A percentile compares a stretch with the other conserved stretches of the same genome.
Conservation (phyloP, 73 alveolate genomes). For the Uronychia binucleata region DNA sequence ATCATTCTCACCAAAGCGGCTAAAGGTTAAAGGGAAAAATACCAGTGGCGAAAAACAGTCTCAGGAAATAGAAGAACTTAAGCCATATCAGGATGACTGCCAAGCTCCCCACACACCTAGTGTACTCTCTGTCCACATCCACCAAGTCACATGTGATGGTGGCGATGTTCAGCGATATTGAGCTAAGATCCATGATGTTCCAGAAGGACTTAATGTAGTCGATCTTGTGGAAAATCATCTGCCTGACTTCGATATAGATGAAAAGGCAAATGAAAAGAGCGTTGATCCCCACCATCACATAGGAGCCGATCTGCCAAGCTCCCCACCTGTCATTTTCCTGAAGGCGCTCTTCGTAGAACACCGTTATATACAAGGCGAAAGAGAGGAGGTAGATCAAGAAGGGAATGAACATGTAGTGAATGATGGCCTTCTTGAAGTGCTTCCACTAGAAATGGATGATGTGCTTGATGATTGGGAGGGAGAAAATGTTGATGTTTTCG, state of each 20-base stretch:
- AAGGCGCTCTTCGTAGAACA: constrained; percentile 4
- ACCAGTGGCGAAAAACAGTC: constrained; percentile 46
- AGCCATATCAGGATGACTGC: no score
- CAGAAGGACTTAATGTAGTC: constrained; percentile 7
- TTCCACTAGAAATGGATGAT: constrained; percentile 22
- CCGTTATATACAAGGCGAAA: constrained; percentile 6
- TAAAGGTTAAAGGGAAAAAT: no score
- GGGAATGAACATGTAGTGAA: constrained; percentile 15
- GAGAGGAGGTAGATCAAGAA: constrained; percentile 16
- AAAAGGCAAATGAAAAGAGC: not conserved
- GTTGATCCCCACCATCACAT: not conserved
- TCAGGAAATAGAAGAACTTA: constrained; percentile 36
- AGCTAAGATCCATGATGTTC: constrained; percentile 18
- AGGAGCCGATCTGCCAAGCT: not conserved
- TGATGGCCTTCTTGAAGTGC: constrained; percentile 6
- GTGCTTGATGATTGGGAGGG: constrained; percentile 10
- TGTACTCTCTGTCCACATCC: no score
- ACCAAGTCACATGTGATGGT: no score
- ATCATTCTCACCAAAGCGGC: constrained; percentile 24
- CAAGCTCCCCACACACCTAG: constrained; percentile 13
- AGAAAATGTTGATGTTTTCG: constrained; percentile 16
- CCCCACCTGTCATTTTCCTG: constrained; percentile 12
- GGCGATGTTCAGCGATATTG: no score
- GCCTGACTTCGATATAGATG: constrained; percentile 6
- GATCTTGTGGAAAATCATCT: no score